Evolutionary conservation across 2,329 filamentous ascomycete species (phyloP), one percentile per base, ranked within the genome.

Genomic region (Elsinoe ampelina): DNA sequence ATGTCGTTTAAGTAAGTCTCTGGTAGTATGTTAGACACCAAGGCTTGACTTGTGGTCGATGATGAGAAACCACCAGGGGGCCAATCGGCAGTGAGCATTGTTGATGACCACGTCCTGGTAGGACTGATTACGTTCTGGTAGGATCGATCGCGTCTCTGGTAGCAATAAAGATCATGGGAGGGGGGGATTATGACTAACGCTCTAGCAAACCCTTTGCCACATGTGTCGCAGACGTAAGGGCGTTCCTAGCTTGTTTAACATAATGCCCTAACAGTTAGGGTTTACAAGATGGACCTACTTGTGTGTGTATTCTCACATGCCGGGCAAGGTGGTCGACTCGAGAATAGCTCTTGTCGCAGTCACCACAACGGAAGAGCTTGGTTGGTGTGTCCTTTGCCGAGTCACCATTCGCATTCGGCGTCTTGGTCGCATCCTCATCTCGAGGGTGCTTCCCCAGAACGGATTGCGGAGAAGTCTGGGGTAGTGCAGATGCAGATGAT

Each of bases 1-100:
- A 63, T 79, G 77, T 55, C 77, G 70, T 61, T 78, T 79, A 48
- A 80, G 67, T 43, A 80, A 65, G 61, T 80, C 77, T 58, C 71
- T 72, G 42, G n/a, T 22, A 15, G 17, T 12, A n/a, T 32, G 15
- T 50, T 30, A 42, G 43, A 34, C 15, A 22, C 12, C 17, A 17
- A 32, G 32, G 13, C 26, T 13, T 26, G 38, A 45, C 19, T 45
- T 11, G 19, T 45, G 41, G 26, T 4, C n/a, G 19, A 26, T 26
- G 41, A 22, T 17, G 41, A 26, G 41, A n/a, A n/a, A 39, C 36
- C 15, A n/a, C 36, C 26, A 45, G 19, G 15, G 13, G 41, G 10
- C 41, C 41, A 22, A 45, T 45, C 5, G 41, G 41, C 3, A 15
- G 20, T 7, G 4, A 12, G 19, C 41, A 5, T 11, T 45, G n/a